These are phyloP conservation scores for Vigna reflexopilosa DNA, from an alignment of 306 rosid species.

Conservation along the genomic window DNA sequence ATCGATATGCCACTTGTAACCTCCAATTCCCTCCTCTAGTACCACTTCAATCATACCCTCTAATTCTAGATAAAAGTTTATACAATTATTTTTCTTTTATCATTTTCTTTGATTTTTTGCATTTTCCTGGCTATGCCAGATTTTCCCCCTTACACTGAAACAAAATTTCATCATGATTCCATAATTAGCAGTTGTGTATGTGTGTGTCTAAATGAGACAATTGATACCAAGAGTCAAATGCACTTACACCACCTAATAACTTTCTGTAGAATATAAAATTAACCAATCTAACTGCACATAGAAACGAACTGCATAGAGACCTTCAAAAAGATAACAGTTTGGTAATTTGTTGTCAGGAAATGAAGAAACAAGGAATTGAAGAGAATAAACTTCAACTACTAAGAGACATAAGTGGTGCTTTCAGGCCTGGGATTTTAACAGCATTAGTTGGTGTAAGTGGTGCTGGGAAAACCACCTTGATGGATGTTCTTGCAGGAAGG, in stretches of 20 bases:
- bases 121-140: slow-evolving; percentile 7
- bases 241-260: neutral
- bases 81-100: neutral
- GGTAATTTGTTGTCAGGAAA: slow-evolving; percentile 47
- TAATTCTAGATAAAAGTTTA: slow-evolving; percentile 1
- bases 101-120: slow-evolving; percentile 18
- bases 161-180: neutral
- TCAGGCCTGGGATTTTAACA: slow-evolving; percentile 58
- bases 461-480: slow-evolving; percentile 64
- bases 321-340: neutral
- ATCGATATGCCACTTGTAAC: slow-evolving; percentile 57
- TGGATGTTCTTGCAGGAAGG: slow-evolving; percentile 67
- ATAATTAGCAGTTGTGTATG: neutral
- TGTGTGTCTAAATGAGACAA: neutral
- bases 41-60: slow-evolving; percentile 3
- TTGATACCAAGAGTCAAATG: neutral
- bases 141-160: neutral
- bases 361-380: slow-evolving; percentile 54
- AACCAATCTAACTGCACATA: neutral
- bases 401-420: slow-evolving; percentile 54
- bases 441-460: slow-evolving; percentile 63
- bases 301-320: neutral
- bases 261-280: neutral
- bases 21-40: slow-evolving; percentile 33
- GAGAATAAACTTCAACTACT: slow-evolving; percentile 56